Base-by-base conservation (phyloP, 352 stramenopile genomes). In the Phytophthora ramorum region DNA sequence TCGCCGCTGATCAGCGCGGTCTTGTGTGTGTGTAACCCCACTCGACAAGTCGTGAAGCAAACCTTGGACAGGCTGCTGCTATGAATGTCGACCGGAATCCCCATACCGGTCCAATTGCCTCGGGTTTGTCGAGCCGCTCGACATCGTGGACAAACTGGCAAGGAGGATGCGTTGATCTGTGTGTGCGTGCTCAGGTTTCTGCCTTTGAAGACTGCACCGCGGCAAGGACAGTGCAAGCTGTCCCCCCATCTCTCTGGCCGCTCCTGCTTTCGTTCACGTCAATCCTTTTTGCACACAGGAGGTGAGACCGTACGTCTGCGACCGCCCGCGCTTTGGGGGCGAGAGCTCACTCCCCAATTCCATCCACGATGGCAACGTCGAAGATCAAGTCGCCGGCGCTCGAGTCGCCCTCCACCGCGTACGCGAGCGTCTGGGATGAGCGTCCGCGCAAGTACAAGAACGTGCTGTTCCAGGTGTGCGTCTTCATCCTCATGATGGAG, bases 401-500 rank as follows among this genome's bases (percentile, higher is more conserved):
- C 24, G 38, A 26, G 22, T n/a, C 40, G 30, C 49, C 49, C 30
- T 71, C 66, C 49, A 38, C 49, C 19, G 63, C 32, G 24, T 28
- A 28, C 24, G 24, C 24, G 24, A 67, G 26, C 13, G 46, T 91
- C 28, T 89, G 79, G 79, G 81, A 87, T 54, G 64, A 45, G 0
- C 78, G 78, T 37, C 71, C 76, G 2, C 66, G 69, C 69, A 85
- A 89, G 67, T 90, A 44, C 2, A 68, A 69, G 66, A 90, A 69
- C 54, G 65, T 89, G 17, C 46, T 92, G 28, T 54, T 90, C 49
- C 65, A 90, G 58, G 81, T 92, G n/a, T 82, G 70, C 28, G 50
- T 70, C 32, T 92, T 87, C 66, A 86, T 90, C 67, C 64, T 90
- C 19, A 69, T 85, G 43, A 86, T 89, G 77, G 81, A 90, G 58